These are phyloP conservation scores for Cymbopogon citratus DNA, from an alignment of 176 grass and related monocot species.

Conservation along the genomic window DNA sequence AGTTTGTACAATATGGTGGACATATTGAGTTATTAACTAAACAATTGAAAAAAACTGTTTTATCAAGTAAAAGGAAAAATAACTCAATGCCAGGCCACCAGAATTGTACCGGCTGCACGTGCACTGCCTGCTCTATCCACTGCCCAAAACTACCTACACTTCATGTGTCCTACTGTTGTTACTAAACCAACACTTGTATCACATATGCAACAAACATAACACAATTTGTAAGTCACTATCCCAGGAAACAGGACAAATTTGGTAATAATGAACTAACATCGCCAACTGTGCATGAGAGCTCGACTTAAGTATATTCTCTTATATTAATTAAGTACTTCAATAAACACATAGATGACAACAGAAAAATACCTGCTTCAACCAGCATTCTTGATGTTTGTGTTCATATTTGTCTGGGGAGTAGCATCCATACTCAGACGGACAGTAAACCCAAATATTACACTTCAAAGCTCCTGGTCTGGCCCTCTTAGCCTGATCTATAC, in stretches of 20 bases:
- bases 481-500: slow-evolving; percentile 83
- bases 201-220: neutral
- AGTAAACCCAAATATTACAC: slow-evolving; percentile 99
- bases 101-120: neutral
- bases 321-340: neutral
- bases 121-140: neutral
- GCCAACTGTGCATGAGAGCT: neutral
- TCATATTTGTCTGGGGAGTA: slow-evolving; percentile 93
- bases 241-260: neutral
- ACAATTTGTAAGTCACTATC: neutral
- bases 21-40: neutral
- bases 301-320: neutral
- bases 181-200: neutral
- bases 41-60: neutral
- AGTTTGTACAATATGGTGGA: neutral
- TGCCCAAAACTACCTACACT: neutral
- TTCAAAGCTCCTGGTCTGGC: slow-evolving; percentile 72
- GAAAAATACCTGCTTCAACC: slow-evolving; percentile 84
- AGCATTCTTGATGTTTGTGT: slow-evolving; percentile 99
- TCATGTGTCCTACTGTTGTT: neutral
- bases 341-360: neutral
- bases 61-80: neutral
- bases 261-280: neutral
- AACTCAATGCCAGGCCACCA: neutral
- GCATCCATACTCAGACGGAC: slow-evolving; percentile 92